These are phyloP conservation scores for Rhodamnia argentea DNA, from an alignment of 345 rosid genomes.

Conservation along the genomic window DNA sequence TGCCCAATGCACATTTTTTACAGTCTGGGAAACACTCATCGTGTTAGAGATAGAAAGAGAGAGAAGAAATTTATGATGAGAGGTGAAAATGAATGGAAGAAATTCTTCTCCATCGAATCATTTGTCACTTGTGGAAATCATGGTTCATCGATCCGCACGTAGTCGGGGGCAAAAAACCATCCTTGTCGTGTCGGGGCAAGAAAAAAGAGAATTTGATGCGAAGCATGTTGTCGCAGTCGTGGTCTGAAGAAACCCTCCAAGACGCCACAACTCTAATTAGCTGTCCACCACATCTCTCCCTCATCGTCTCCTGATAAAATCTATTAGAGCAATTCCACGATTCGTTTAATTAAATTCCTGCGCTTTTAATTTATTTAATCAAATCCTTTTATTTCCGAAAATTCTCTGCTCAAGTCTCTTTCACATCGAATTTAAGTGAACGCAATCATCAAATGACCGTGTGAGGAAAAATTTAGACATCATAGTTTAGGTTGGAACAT, in stretches of 20 bases:
- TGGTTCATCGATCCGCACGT: background rate
- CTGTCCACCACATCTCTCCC: background rate
- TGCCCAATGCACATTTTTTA: background rate
- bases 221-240: background rate
- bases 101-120: background rate
- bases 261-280: too few species aligned
- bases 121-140: background rate
- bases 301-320: too few species aligned
- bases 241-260: background rate
- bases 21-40: background rate
- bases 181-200: too few species aligned
- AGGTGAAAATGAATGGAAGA: background rate
- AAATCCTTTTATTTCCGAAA: background rate
- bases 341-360: background rate
- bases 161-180: too few species aligned
- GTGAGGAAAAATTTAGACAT: background rate
- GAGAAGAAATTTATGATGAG: background rate
- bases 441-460: background rate
- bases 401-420: background rate
- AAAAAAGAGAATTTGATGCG: too few species aligned
- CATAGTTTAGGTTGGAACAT: background rate
- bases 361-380: background rate
- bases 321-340: too few species aligned
- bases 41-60: background rate
- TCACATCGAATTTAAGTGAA: background rate